Percentiles rank a stretch among this genome's conserved stretches.
Evolutionary conservation across 75 land plant species (phyloP).

Genomic region (Cunninghamia lanceolata): DNA sequence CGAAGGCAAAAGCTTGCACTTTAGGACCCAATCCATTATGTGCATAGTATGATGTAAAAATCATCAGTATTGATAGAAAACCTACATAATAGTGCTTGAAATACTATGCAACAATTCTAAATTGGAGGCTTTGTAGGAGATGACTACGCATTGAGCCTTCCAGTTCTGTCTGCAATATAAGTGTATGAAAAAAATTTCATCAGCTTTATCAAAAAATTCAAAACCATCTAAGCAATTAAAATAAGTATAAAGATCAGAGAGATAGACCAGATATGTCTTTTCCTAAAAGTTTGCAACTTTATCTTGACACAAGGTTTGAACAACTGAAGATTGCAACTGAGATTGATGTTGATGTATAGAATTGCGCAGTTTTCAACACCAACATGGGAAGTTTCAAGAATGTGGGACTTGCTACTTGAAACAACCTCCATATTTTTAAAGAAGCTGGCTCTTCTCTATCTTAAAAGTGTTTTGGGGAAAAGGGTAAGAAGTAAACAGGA

Average conservation of each 20-base stretch:
- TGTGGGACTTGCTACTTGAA: too few species aligned
- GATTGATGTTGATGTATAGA: too few species aligned
- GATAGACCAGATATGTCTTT: conserved; percentile 86
- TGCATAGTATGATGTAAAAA: too few species aligned
- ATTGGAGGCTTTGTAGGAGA: conserved; percentile 88
- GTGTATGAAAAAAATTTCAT: conserved; percentile 87
- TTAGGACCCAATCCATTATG: too few species aligned
- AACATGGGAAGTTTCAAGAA: too few species aligned
- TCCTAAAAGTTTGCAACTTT: conserved; percentile 85
- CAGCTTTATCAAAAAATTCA: conserved; percentile 87
- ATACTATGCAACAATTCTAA: conserved; percentile 69
- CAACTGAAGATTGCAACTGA: conserved; percentile 96
- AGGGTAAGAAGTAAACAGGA: too few species aligned
- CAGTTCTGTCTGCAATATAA: conserved; percentile 95
- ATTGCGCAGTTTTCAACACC: too few species aligned
- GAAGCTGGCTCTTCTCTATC: too few species aligned
- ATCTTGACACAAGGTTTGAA: conserved; percentile 86
- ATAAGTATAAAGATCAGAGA: conserved; percentile 90
- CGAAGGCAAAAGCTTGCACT: too few species aligned
- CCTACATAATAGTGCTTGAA: conserved; percentile 81
- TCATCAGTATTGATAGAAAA: too few species aligned
- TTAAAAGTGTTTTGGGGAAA: too few species aligned
- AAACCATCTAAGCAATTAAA: conserved; percentile 78
- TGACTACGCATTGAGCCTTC: conserved; percentile 95
- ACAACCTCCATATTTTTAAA: too few species aligned